A percentile compares a stretch with the other conserved stretches of the same genome.
phyloP scores from a whole-genome alignment of 306 rosid species.

The Vicia sativa region DNA sequence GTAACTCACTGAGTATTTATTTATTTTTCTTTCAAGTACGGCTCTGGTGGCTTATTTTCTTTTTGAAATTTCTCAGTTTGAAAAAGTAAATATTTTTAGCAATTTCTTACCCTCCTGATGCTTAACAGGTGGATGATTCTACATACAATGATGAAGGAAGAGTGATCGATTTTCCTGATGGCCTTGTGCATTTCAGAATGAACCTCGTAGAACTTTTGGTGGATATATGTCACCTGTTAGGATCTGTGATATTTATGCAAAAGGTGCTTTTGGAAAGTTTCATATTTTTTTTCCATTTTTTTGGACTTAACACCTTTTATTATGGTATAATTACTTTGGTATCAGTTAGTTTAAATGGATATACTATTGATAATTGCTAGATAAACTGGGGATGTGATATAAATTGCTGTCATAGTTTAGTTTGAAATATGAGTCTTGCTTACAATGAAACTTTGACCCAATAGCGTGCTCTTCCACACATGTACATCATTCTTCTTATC shows the following conservation, averaged over 20 bases:
- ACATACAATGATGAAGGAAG: slow-evolving; percentile 67
- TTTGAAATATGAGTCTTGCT: slow-evolving; percentile 15
- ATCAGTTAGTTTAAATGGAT: slow-evolving; percentile 23
- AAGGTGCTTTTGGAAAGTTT: slow-evolving; percentile 58
- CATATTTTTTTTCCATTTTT: slow-evolving; percentile 13
- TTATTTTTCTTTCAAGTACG: slow-evolving; percentile 13
- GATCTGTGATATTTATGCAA: slow-evolving; percentile 71
- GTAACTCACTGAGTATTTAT: background rate
- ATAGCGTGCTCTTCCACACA: slow-evolving; percentile 12
- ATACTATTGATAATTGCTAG: slow-evolving; percentile 14
- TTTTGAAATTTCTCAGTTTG: slow-evolving; percentile 26
- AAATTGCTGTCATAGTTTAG: slow-evolving; percentile 11
- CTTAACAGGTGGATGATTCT: slow-evolving; percentile 79
- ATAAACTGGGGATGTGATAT: slow-evolving; percentile 5
- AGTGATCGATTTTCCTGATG: slow-evolving; percentile 81
- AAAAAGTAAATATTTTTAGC: slow-evolving; percentile 21
- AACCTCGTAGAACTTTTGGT: slow-evolving; percentile 91
- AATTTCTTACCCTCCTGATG: slow-evolving; percentile 19
- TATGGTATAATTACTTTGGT: slow-evolving; percentile 31
- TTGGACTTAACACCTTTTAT: slow-evolving; percentile 10
- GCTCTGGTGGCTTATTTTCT: slow-evolving; percentile 19
- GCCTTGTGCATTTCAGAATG: slow-evolving; percentile 82
- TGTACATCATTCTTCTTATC: background rate
- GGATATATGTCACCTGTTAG: slow-evolving; percentile 87
- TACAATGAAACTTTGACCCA: slow-evolving; percentile 24